Evolutionary conservation across 768 basidiomycete species (phyloP).

Genomic region (Termitomyces sp.): DNA sequence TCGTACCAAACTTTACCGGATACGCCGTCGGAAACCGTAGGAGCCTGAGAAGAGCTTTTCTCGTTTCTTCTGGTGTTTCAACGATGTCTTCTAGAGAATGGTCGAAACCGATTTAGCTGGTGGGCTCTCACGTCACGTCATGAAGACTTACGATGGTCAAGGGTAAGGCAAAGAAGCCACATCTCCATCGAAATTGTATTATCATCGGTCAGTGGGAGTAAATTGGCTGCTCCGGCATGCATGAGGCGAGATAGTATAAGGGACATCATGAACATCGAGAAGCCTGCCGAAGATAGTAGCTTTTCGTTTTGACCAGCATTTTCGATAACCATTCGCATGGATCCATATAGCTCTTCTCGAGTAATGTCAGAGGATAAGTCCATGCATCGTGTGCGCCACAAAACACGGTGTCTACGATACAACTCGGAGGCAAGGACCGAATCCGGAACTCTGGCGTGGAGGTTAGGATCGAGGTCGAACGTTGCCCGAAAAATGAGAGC

Average conservation of each 20-base stretch:
- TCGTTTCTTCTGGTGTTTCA: slow-evolving; percentile 27
- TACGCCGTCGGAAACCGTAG: slow-evolving; percentile 33
- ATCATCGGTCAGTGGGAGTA: background rate
- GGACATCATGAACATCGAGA: slow-evolving; percentile 31
- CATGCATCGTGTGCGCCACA: slow-evolving; percentile 39
- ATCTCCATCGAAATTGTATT: slow-evolving; percentile 24
- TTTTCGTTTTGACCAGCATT: slow-evolving; percentile 40
- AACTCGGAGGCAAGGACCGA: slow-evolving; percentile 44
- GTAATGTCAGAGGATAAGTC: slow-evolving; percentile 25
- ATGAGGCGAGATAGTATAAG: slow-evolving; percentile 18
- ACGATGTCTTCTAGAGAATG: slow-evolving; percentile 26
- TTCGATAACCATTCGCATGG: slow-evolving; percentile 57
- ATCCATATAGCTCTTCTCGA: slow-evolving; percentile 47
- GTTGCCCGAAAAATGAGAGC: slow-evolving; percentile 44
- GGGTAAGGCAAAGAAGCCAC: slow-evolving; percentile 34
- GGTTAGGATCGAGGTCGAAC: slow-evolving; percentile 35
- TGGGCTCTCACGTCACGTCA: background rate
- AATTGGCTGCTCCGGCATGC: slow-evolving; percentile 4
- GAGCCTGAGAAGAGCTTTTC: slow-evolving; percentile 33
- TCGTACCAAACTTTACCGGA: background rate
- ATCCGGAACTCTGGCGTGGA: slow-evolving; percentile 26
- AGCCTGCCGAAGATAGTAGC: slow-evolving; percentile 35
- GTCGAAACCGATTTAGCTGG: slow-evolving; percentile 4
- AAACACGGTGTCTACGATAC: slow-evolving; percentile 35
- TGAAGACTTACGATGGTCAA: slow-evolving; percentile 32